Evolutionary conservation across 2,329 filamentous ascomycete species (phyloP), one percentile per base, ranked within the genome.

Genomic region (Calonectria pseudoturangicola): DNA sequence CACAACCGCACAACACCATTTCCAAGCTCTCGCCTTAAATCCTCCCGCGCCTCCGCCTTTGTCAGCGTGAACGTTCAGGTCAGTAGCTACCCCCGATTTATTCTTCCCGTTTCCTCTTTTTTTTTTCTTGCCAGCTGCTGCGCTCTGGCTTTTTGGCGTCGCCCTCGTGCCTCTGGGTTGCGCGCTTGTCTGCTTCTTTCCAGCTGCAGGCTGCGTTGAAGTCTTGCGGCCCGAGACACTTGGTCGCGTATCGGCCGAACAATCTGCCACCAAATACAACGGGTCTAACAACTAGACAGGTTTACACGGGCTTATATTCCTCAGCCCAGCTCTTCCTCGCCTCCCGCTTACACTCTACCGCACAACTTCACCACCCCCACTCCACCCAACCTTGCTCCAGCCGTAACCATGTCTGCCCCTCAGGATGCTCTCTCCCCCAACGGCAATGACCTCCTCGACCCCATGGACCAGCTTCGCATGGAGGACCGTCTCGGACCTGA

Each of bases 401-500:
- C 41, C 60, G 51, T 69, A 80, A 84, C 74, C 76, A 94, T 94
- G 93, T 92, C 92, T 81, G 83, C 88, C 72, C 82, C 88, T 78
- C 92, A 94, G 82, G 90, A 93, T 75, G 81, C 83, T 73, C 85
- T 89, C 68, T 82, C 89, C 75, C 80, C 89, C 81, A 92, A 90
- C 79, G 92, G 92, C 79, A 90, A 90, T 81, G 90, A 92, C 70
- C 84, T 93, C 75, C 81, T 86, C 74, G 91, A 94, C 68, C 84
- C 86, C 73, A 86, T 94, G 84, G 91, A 93, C 78, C 91, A 92
- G 79, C 86, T 94, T 74, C 92, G 92, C 83, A 83, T 94, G 77
- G 89, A 89, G 66, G 93, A 94, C 71, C 89, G 90, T 75, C 87
- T 93, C 67, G 92, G 92, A 60, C 91, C 92, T 63, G 94, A 97